Evolutionary conservation across 1,139 yeast genomes (phyloP).

Genomic region (Groenewaldozyma sp.): DNA sequence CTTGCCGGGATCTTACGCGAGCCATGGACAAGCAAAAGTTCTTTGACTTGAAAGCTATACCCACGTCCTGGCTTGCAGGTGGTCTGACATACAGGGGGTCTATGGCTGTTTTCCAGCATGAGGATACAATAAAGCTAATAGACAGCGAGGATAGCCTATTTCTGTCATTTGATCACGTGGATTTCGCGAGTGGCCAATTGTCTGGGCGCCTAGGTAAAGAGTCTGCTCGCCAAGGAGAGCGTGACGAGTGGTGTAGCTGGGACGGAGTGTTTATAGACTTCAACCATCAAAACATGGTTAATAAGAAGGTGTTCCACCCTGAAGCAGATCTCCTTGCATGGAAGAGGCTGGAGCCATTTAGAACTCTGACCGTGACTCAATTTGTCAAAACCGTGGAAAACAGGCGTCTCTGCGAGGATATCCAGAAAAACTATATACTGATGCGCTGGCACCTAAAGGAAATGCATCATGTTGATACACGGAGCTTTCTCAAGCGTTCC

Average conservation of each 20-base stretch:
- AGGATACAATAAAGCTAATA: no score
- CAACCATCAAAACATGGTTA: not conserved
- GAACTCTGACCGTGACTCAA: not conserved
- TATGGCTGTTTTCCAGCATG: no score
- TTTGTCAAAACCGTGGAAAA: not conserved
- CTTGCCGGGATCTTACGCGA: no score
- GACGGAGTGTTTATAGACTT: slow-evolving; percentile 6
- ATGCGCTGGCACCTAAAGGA: slow-evolving; percentile 10
- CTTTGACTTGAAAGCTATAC: not conserved
- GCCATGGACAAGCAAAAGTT: not conserved
- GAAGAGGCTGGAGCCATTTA: slow-evolving; percentile 3
- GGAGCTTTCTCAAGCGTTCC: no score
- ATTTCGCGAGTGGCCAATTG: slow-evolving; percentile 2
- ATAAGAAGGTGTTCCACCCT: no score
- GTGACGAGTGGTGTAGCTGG: slow-evolving; percentile 1
- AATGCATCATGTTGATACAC: no score
- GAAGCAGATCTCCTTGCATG: no score
- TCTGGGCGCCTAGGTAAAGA: slow-evolving; percentile 3
- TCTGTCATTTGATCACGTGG: slow-evolving; percentile 4
- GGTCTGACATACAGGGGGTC: not conserved
- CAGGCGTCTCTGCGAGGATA: not conserved
- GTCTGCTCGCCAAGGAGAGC: not conserved
- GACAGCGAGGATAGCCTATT: not conserved
- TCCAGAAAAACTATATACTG: slow-evolving; percentile 6
- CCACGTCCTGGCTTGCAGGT: not conserved